Percentiles rank a stretch among this genome's conserved stretches.
Evolutionary conservation across 2,329 filamentous ascomycete genomes (phyloP).

Genomic region (Anisogramma anomala): DNA sequence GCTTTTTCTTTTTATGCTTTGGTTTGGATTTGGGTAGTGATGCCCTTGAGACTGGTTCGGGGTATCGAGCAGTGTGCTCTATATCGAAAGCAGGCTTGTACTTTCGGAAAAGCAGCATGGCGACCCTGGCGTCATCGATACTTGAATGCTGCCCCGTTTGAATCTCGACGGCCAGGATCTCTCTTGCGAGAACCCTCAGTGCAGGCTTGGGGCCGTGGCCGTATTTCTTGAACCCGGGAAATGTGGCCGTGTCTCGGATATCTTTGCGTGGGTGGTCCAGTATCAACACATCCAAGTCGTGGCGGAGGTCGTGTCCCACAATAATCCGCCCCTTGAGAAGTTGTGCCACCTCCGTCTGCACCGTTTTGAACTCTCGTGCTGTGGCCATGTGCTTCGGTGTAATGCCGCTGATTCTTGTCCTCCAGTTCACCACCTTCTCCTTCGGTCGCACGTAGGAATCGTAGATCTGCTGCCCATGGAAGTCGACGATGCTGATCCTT

Average conservation of each 20-base stretch:
- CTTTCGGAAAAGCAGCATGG: conserved; percentile 78
- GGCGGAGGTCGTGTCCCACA: conserved; percentile 72
- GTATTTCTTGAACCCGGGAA: conserved; percentile 61
- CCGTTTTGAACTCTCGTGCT: conserved; percentile 62
- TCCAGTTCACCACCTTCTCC: conserved; percentile 77
- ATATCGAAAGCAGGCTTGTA: conserved; percentile 78
- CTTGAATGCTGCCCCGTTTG: conserved; percentile 55
- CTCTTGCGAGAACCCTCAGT: conserved; percentile 44
- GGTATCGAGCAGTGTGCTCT: conserved; percentile 61
- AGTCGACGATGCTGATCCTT: conserved; percentile 83
- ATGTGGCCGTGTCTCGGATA: conserved; percentile 74
- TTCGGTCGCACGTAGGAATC: conserved; percentile 80
- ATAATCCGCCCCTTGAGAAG: conserved; percentile 62
- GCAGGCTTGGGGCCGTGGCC: conserved; percentile 57
- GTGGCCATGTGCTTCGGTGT: conserved; percentile 58
- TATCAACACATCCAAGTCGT: conserved; percentile 65
- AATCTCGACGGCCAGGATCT: conserved; percentile 50
- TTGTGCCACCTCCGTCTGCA: conserved; percentile 58
- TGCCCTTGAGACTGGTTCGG: conserved; percentile 20
- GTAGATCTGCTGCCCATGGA: conserved; percentile 84
- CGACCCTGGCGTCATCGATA: conserved; percentile 70
- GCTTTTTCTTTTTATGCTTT: conserved; percentile 32
- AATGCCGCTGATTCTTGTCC: conserved; percentile 77
- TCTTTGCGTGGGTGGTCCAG: conserved; percentile 68
- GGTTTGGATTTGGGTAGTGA: conserved; percentile 20